These are phyloP conservation scores for Aspergillus neoniger DNA, from an alignment of 2,329 filamentous ascomycete species.

Conservation along the genomic window DNA sequence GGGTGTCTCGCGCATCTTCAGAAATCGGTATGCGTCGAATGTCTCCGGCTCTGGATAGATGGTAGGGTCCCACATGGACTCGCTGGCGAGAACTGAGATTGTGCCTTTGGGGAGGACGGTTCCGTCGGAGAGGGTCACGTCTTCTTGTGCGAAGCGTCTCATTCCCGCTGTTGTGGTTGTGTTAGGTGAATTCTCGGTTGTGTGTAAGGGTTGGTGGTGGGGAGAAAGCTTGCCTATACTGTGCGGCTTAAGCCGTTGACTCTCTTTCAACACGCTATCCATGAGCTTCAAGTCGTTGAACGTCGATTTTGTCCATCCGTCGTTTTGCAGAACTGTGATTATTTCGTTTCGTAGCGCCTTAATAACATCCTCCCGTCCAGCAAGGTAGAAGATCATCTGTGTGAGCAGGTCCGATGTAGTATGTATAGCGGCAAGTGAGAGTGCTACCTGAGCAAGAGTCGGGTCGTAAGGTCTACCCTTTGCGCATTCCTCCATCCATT, in stretches of 20 bases:
- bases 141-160: background rate
- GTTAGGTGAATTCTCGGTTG: background rate
- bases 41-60: constrained; percentile 6
- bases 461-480: constrained; percentile 25
- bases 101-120: constrained; percentile 8
- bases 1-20: constrained; percentile 6
- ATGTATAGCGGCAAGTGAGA: constrained; percentile 28
- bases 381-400: constrained; percentile 25
- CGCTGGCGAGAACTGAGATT: constrained; percentile 3
- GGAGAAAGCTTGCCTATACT: constrained; percentile 17
- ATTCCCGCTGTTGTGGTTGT: background rate
- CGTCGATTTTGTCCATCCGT: constrained; percentile 38
- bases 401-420: constrained; percentile 27
- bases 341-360: constrained; percentile 24
- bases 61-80: constrained; percentile 10
- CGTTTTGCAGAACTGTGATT: constrained; percentile 16
- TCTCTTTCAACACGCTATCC: constrained; percentile 49
- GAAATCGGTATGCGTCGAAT: constrained; percentile 18
- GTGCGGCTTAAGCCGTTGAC: constrained; percentile 34
- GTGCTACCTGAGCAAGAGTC: constrained; percentile 19
- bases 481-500: constrained; percentile 30
- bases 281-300: constrained; percentile 44
- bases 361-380: constrained; percentile 10
- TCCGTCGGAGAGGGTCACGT: constrained; percentile 18
- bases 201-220: background rate